Evolutionary conservation across 2,329 filamentous ascomycete genomes (phyloP).

Genomic region (Arthroderma sp.): DNA sequence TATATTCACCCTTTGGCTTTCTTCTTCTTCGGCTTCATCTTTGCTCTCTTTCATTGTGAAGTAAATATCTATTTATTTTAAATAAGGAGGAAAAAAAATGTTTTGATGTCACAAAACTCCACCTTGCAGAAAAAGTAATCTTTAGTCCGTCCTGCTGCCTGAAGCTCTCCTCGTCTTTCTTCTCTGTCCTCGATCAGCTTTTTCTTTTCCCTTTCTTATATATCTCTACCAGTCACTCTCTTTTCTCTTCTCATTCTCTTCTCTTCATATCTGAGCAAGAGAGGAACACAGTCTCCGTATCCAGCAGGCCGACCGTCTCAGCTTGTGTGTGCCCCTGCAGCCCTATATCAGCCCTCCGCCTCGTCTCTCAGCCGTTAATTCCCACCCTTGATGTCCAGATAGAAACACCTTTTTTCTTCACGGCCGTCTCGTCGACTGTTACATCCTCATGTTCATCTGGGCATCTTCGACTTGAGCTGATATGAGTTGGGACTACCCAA

Average conservation of each 20-base stretch:
- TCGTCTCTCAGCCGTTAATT: background rate
- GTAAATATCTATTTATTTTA: background rate
- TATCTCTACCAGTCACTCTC: too few relatives aligned
- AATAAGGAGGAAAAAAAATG: background rate
- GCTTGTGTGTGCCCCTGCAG: background rate
- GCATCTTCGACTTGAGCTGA: slow-evolving; percentile 20
- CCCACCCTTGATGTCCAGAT: background rate
- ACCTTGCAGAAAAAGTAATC: too few relatives aligned
- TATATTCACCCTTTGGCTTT: background rate
- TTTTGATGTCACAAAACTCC: too few relatives aligned
- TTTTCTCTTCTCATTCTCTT: background rate
- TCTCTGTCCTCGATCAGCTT: too few relatives aligned
- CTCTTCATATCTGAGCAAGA: background rate
- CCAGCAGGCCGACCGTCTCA: background rate
- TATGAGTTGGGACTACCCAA: slow-evolving; percentile 36
- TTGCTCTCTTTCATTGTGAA: background rate
- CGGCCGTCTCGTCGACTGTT: slow-evolving; percentile 23
- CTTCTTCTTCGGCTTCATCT: slow-evolving; percentile 1
- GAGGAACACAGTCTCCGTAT: background rate
- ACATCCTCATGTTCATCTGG: slow-evolving; percentile 27
- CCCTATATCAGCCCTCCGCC: background rate
- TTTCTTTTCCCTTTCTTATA: too few relatives aligned
- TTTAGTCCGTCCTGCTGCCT: too few relatives aligned
- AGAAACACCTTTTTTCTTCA: slow-evolving; percentile 6
- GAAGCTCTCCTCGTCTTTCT: too few relatives aligned